Conservation (phyloP, 2,329 filamentous ascomycete species). For the Trichoderma pleuroti region DNA sequence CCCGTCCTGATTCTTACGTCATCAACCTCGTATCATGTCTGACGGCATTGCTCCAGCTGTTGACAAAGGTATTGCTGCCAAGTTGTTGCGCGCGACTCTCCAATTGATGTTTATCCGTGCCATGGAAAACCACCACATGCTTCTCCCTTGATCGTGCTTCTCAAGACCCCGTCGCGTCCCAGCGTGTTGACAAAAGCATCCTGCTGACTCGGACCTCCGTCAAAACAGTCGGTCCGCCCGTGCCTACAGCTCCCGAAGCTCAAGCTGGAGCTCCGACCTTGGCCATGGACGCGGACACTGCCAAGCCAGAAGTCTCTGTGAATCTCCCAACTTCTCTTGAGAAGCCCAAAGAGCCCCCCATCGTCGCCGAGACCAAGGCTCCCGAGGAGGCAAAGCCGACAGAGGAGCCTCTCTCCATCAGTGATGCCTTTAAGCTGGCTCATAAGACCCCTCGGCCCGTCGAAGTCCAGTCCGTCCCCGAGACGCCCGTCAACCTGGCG, state of each 20-base stretch:
- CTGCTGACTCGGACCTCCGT: conserved; percentile 7
- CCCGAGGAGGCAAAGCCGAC: conserved; percentile 1
- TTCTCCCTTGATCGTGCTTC: neutral
- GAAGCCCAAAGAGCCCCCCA: conserved; percentile 2
- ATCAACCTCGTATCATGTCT: conserved; percentile 33
- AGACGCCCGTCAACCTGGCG: conserved; percentile 35
- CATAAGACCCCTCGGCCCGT: conserved; percentile 32
- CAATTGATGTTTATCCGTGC: neutral
- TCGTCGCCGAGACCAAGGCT: conserved; percentile 8
- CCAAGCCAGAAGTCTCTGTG: conserved; percentile 18
- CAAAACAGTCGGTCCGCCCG: conserved; percentile 30
- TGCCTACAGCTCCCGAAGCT: conserved; percentile 29
- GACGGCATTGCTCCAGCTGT: conserved; percentile 35
- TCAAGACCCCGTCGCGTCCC: neutral
- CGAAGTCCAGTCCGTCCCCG: conserved; percentile 34
- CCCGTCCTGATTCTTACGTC: conserved; percentile 28
- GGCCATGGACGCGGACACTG: conserved; percentile 26
- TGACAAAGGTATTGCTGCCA: conserved; percentile 34
- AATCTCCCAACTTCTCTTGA: conserved; percentile 20
- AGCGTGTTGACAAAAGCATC: neutral
- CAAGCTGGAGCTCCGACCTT: conserved; percentile 28
- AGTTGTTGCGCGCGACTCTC: neutral
- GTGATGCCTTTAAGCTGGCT: neutral
- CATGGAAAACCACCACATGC: neutral
- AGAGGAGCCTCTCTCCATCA: conserved; percentile 1